These are phyloP conservation scores for Rubroboletus pulcherrimus DNA, from an alignment of 768 basidiomycete species.

Conservation along the genomic window DNA sequence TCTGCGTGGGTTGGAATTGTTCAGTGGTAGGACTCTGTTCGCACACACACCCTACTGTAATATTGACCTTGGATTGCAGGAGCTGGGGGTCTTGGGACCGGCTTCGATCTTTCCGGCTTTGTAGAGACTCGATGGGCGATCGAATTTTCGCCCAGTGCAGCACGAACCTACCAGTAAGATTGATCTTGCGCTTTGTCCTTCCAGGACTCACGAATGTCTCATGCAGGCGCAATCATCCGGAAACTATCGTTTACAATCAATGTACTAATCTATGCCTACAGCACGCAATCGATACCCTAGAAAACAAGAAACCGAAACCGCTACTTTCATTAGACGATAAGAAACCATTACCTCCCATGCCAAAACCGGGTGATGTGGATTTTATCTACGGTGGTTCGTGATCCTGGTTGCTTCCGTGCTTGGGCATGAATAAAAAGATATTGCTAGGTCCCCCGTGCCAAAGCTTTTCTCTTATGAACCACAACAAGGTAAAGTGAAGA, in stretches of 20 bases:
- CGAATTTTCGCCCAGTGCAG: constrained; percentile 61
- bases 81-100: constrained; percentile 71
- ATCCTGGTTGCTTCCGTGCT: neutral
- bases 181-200: neutral
- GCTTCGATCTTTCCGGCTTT: constrained; percentile 57
- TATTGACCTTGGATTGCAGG: constrained; percentile 37
- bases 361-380: constrained; percentile 56
- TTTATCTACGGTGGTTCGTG: constrained; percentile 69
- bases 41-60: neutral
- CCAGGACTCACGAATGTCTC: neutral
- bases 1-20: constrained; percentile 62
- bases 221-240: constrained; percentile 59
- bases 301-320: constrained; percentile 38
- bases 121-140: constrained; percentile 68
- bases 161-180: constrained; percentile 57
- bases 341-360: constrained; percentile 44
- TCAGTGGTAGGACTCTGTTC: constrained; percentile 47
- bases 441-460: constrained; percentile 71
- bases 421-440: neutral
- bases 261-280: constrained; percentile 58
- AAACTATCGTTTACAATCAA: constrained; percentile 59
- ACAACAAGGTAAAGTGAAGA: constrained; percentile 44
- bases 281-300: constrained; percentile 48
- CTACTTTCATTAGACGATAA: constrained; percentile 42
- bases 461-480: constrained; percentile 64